Conservation (phyloP, 148 eudicot genomes). For the Suaeda aralocaspica region DNA sequence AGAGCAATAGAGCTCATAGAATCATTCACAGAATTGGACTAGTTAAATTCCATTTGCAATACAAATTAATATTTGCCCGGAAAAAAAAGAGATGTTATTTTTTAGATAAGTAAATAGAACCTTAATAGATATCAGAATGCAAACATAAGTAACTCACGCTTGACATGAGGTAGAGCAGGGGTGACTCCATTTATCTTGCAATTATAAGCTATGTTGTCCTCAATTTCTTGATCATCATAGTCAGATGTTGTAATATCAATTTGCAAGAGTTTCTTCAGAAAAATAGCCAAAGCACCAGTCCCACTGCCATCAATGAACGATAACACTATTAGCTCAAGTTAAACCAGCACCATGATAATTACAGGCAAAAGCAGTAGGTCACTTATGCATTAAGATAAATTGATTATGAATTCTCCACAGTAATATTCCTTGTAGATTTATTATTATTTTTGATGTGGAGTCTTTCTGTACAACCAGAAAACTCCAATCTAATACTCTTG, state of each 20-base stretch:
- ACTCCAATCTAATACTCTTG: too few relatives aligned
- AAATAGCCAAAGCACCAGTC: constrained; percentile 94
- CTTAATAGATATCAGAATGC: not conserved
- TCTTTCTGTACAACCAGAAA: too few relatives aligned
- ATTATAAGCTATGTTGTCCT: constrained; percentile 80
- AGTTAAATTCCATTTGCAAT: not conserved
- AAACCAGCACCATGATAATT: not conserved
- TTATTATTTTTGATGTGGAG: too few relatives aligned
- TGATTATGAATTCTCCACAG: too few relatives aligned
- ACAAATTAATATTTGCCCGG: not conserved
- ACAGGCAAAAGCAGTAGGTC: not conserved
- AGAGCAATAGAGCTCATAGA: not conserved
- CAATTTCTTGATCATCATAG: constrained; percentile 87
- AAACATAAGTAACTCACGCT: constrained; percentile 49
- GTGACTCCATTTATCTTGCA: constrained; percentile 66
- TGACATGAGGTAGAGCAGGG: constrained; percentile 75
- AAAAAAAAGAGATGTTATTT: not conserved
- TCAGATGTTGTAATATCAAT: constrained; percentile 90
- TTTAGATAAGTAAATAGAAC: not conserved
- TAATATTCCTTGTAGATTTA: too few relatives aligned
- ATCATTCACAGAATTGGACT: not conserved
- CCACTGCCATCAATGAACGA: constrained; percentile 44
- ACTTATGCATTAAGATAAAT: not conserved
- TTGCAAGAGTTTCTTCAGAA: constrained; percentile 57
- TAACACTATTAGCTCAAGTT: constrained; percentile 6